A percentile compares a stretch with the other conserved stretches of the same genome.
Conservation (phyloP, 1,284 basidiomycete genomes). For the Melampsora larici-populina region DNA sequence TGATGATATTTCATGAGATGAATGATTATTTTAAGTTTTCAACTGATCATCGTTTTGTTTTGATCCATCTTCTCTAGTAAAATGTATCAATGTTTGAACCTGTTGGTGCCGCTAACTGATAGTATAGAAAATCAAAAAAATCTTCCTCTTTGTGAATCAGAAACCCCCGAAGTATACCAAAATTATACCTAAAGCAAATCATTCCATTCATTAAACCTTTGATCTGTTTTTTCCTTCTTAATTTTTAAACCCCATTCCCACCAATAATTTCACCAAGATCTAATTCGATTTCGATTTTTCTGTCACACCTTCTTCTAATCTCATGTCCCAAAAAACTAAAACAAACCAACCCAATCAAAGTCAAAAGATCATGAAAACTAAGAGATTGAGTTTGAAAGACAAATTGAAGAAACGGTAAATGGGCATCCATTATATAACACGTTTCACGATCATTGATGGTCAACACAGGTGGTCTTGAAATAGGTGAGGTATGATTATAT, state of each 20-base stretch:
- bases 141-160: no score
- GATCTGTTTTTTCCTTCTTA: no score
- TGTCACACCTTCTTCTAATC: slow-evolving; percentile 71
- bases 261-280: slow-evolving; percentile 16
- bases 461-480: slow-evolving; percentile 32
- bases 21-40: no score
- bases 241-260: slow-evolving; percentile 20
- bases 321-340: slow-evolving; percentile 75
- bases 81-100: no score
- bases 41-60: no score
- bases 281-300: slow-evolving; percentile 53
- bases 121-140: no score
- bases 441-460: slow-evolving; percentile 61
- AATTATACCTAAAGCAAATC: no score
- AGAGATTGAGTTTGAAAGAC: slow-evolving; percentile 91
- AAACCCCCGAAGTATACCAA: no score
- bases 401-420: slow-evolving; percentile 81
- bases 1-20: no score
- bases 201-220: no score
- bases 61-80: no score
- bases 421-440: slow-evolving; percentile 87
- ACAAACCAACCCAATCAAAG: slow-evolving; percentile 69
- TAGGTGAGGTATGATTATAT: slow-evolving; percentile 15
- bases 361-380: slow-evolving; percentile 65
- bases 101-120: no score